Percentiles rank a stretch among this genome's conserved stretches.
Conservation (phyloP, 2,329 filamentous ascomycete species). For the Ceratocystiopsis brevicomis region DNA sequence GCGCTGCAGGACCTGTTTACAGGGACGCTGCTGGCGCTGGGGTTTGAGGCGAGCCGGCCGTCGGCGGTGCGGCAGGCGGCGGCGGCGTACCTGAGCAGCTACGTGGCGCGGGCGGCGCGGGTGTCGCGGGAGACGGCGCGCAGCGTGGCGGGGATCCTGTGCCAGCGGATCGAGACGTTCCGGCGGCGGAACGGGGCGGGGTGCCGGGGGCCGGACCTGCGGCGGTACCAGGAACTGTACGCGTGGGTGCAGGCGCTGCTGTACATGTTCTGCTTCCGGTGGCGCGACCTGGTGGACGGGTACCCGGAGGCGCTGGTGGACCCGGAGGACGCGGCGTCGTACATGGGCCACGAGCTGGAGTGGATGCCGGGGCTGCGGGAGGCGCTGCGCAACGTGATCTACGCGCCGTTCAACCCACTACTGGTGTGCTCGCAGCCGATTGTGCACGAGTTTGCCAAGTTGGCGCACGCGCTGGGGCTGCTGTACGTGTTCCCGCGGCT, state of each 20-base stretch:
- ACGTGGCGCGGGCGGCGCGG: conserved; percentile 75
- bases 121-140: conserved; percentile 61
- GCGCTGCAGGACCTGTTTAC: conserved; percentile 68
- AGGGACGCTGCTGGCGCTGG: conserved; percentile 53
- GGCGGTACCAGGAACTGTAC: conserved; percentile 71
- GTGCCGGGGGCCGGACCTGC: conserved; percentile 70
- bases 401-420: conserved; percentile 79
- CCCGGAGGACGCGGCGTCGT: conserved; percentile 40
- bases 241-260: conserved; percentile 72
- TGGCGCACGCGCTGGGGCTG: conserved; percentile 69
- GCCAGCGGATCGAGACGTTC: conserved; percentile 57
- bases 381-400: conserved; percentile 57
- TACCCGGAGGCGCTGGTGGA: conserved; percentile 41
- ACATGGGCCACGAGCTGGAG: conserved; percentile 50
- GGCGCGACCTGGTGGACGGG: conserved; percentile 65
- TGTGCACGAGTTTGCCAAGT: conserved; percentile 76
- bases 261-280: conserved; percentile 95
- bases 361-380: conserved; percentile 64
- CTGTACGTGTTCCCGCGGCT: conserved; percentile 78
- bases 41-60: conserved; percentile 51
- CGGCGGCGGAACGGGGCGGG: conserved; percentile 51
- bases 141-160: conserved; percentile 62
- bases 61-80: conserved; percentile 65
- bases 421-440: conserved; percentile 87
- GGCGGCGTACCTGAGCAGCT: conserved; percentile 83